Evolutionary conservation across 108 stramenopile species (phyloP), one percentile per base, ranked within the genome.

Genomic region (Fragilaria radians): DNA sequence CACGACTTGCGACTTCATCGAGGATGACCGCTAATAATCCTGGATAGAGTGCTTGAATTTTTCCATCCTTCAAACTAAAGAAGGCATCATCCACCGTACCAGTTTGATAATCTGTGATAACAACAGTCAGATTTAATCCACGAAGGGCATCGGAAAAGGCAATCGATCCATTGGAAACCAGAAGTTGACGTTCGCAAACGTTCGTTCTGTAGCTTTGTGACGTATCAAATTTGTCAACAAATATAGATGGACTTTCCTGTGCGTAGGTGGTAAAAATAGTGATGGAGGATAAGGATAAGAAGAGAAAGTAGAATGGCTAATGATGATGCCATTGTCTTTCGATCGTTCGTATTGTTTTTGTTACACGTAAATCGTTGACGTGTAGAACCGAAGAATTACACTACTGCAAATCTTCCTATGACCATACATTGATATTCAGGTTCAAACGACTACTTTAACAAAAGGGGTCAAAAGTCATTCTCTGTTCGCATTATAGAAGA

Each of bases 1-100:
- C 77, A 25, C 77, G 53, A 21, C 1, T 24, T 0, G 77, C 77
- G 19, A 78, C 34, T 54, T 73, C 72, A 49, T 78, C 77, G 49
- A 78, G 21, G 3, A 78, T 30, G 4, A 46, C 47, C 7, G 55
- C 59, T 0, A 54, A 31, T 17, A 61, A 45, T 4, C 68, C 70
- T 3, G 71, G 64, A 63, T 72, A 29, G 23, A 9, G 14, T 36
- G 5, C 22, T 4, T 59, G 26, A 46, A 59, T 59, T 1, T 19
- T 27, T 24, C 59, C 59, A 42, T 42, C 36, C 36, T 42, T 42
- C 11, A 42, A 14, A 42, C 36, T 42, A 14, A 42, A 42, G 36
- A 42, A 42, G 7, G 36, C 36, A 42, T 42, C 36, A 11, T 42
- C 36, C 36, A 14, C 14, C 36, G 36, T 42, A 11, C 36, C 36